Conservation (phyloP, 192 early-diverging fungal species). For the Coemansia sp. region DNA sequence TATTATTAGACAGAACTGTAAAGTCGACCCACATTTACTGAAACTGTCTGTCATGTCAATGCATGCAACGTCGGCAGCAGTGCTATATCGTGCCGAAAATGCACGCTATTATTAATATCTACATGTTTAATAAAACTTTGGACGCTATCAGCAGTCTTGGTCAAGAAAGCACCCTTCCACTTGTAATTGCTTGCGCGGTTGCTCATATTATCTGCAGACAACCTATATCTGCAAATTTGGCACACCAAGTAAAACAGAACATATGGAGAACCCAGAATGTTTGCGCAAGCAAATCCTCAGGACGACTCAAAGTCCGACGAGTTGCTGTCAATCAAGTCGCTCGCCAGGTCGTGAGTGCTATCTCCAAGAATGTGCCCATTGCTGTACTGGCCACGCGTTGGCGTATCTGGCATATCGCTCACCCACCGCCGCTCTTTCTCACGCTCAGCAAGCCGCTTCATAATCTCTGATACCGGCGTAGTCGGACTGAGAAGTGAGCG, state of each 20-base stretch:
- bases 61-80: not conserved
- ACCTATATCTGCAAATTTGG: not conserved
- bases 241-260: not conserved
- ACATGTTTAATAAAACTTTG: not conserved
- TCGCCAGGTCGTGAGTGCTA: not conserved
- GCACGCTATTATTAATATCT: not conserved
- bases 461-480: slow-evolving; percentile 42
- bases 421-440: slow-evolving; percentile 51
- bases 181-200: too few relatives aligned
- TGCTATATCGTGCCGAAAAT: not conserved
- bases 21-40: not conserved
- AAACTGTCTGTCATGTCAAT: not conserved
- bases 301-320: slow-evolving; percentile 45
- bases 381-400: slow-evolving; percentile 10
- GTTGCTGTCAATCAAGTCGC: not conserved
- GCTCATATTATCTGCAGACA: not conserved
- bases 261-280: slow-evolving; percentile 9
- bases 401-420: slow-evolving; percentile 49
- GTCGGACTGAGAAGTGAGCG: slow-evolving; percentile 27
- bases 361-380: not conserved
- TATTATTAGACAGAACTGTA: too few relatives aligned
- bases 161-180: not conserved
- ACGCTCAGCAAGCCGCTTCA: slow-evolving; percentile 44
- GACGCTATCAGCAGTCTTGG: not conserved
- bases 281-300: slow-evolving; percentile 33